Evolutionary conservation across 2,329 filamentous ascomycete genomes (phyloP).

Genomic region (Colletotrichum limetticola): DNA sequence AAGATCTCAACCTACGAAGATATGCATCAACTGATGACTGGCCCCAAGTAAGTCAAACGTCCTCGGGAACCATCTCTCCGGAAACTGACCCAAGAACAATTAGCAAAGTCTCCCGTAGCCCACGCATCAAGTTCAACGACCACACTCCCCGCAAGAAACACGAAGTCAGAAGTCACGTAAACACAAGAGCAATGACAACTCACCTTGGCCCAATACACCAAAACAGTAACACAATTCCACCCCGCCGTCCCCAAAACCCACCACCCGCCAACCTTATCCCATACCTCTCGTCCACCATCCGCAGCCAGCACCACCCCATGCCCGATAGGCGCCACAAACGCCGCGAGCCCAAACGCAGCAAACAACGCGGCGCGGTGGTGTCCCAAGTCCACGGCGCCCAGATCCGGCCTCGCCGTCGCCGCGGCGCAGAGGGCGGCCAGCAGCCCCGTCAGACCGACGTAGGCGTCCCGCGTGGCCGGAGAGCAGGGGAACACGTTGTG

Average conservation of each 20-base stretch:
- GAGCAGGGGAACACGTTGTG: constrained; percentile 61
- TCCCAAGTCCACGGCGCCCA: constrained; percentile 31
- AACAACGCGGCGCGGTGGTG: constrained; percentile 32
- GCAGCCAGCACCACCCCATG: constrained; percentile 7
- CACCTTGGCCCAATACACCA: constrained; percentile 32
- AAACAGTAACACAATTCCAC: constrained; percentile 22
- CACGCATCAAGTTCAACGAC: no score
- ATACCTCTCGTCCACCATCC: constrained; percentile 1
- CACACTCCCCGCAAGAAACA: no score
- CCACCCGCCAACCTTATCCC: constrained; percentile 11
- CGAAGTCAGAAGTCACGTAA: no score
- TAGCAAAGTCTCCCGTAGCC: neutral
- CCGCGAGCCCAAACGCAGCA: constrained; percentile 12
- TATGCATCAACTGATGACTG: constrained; percentile 61
- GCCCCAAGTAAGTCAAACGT: constrained; percentile 58
- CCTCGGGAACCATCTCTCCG: constrained; percentile 54
- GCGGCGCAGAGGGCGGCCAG: constrained; percentile 50
- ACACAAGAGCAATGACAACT: neutral
- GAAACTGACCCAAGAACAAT: constrained; percentile 44
- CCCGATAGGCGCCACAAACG: constrained; percentile 25
- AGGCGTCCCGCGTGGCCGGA: constrained; percentile 44
- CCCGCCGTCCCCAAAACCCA: constrained; percentile 25
- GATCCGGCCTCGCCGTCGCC: constrained; percentile 11
- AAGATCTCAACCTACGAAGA: constrained; percentile 46
- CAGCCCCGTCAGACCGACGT: constrained; percentile 47